phyloP scores from a whole-genome alignment of 371 early-diverging fungal genomes.

The Thermomucor indicae-seudaticae region DNA sequence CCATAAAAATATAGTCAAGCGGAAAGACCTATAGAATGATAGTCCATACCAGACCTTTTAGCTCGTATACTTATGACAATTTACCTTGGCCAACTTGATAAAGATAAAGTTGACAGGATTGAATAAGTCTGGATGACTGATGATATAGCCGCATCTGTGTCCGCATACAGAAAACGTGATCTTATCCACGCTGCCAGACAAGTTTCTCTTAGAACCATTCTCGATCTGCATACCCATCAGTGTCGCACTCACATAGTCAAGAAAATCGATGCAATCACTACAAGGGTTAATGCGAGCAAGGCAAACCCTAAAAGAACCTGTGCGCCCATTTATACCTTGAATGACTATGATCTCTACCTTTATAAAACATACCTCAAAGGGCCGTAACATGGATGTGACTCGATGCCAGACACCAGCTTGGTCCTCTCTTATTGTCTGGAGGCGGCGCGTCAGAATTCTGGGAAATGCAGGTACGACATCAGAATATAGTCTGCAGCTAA shows the following conservation, averaged over 20 bases:
- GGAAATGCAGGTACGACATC: background rate
- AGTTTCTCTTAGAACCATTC: background rate
- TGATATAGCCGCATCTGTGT: slow-evolving; percentile 62
- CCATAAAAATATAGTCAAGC: slow-evolving; percentile 61
- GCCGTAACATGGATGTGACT: slow-evolving; percentile 20
- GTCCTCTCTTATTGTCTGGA: slow-evolving; percentile 27
- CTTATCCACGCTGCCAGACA: slow-evolving; percentile 42
- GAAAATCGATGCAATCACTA: slow-evolving; percentile 45
- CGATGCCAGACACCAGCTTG: slow-evolving; percentile 24
- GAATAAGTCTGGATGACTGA: slow-evolving; percentile 50
- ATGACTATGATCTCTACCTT: background rate
- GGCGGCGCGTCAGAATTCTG: slow-evolving; percentile 32
- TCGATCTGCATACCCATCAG: background rate
- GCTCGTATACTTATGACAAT: background rate
- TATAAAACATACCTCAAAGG: slow-evolving; percentile 33
- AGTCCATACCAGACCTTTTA: background rate
- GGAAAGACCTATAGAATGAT: slow-evolving; percentile 43
- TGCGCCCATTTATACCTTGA: slow-evolving; percentile 6
- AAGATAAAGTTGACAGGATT: slow-evolving; percentile 65
- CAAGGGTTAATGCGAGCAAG: slow-evolving; percentile 25
- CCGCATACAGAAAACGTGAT: slow-evolving; percentile 58
- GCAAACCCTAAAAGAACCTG: slow-evolving; percentile 35
- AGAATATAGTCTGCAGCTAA: too few relatives aligned
- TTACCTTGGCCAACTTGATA: slow-evolving; percentile 49
- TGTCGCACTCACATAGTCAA: slow-evolving; percentile 44